A percentile compares a stretch with the other conserved stretches of the same genome.
These are phyloP conservation scores for Ramichloridium luteum DNA, from an alignment of 2,329 filamentous ascomycete genomes.

Conservation along the genomic window DNA sequence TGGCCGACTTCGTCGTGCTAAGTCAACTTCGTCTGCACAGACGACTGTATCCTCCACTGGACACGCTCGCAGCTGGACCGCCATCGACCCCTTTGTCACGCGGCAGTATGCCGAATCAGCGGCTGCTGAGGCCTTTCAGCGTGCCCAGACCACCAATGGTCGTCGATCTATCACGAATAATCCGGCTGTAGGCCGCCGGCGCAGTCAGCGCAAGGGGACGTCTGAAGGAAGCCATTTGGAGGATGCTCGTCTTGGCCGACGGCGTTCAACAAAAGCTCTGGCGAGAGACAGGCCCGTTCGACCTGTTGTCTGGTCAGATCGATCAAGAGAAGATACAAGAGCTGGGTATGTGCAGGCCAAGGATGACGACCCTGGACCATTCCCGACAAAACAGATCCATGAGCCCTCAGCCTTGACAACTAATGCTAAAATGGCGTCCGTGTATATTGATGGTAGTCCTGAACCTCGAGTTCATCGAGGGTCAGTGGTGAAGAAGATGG, in stretches of 20 bases:
- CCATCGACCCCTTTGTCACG: conserved; percentile 32
- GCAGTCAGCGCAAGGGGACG: conserved; percentile 16
- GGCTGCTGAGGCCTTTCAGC: conserved; percentile 47
- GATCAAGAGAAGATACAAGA: too few relatives aligned
- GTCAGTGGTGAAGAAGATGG: too few relatives aligned
- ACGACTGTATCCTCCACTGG: conserved; percentile 25
- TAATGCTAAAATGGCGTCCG: too few relatives aligned
- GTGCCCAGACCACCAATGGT: conserved; percentile 34
- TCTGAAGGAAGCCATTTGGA: conserved; percentile 26
- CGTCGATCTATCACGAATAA: conserved; percentile 7
- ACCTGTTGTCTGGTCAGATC: too few relatives aligned
- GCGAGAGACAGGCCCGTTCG: too few relatives aligned
- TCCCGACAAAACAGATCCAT: too few relatives aligned
- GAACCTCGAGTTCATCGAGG: conserved; percentile 10
- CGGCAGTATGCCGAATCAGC: conserved; percentile 51
- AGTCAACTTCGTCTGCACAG: conserved; percentile 24
- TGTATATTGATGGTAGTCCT: conserved; percentile 16
- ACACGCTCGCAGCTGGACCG: conserved; percentile 11
- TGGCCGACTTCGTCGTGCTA: conserved; percentile 23
- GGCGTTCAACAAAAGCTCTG: background rate
- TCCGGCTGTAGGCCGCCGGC: conserved; percentile 10
- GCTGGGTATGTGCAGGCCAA: too few relatives aligned
- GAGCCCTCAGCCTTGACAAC: too few relatives aligned
- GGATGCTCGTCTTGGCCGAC: conserved; percentile 11
- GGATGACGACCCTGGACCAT: too few relatives aligned